These are phyloP conservation scores for Omphalotus guepiniiformis DNA, from an alignment of 768 basidiomycete genomes.

Conservation along the genomic window DNA sequence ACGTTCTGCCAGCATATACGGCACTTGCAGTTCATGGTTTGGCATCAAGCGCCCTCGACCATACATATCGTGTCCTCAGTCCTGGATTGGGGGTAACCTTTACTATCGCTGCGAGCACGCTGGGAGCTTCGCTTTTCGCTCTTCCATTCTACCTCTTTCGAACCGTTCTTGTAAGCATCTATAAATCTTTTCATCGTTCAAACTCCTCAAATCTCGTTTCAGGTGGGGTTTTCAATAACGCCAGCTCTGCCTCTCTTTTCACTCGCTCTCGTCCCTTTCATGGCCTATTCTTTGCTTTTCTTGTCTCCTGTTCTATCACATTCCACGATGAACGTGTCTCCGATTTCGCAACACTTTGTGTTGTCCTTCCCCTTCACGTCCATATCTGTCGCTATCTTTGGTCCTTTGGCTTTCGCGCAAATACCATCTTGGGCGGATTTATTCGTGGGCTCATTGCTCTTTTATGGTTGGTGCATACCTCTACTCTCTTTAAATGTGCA, in stretches of 20 bases:
- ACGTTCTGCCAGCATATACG: constrained; percentile 58
- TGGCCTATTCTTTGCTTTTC: constrained; percentile 62
- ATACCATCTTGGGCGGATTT: constrained; percentile 56
- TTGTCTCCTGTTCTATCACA: constrained; percentile 47
- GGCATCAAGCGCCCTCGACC: constrained; percentile 57
- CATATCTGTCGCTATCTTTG: constrained; percentile 47
- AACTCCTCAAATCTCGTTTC: constrained; percentile 12
- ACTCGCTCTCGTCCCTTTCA: constrained; percentile 54
- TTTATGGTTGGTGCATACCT: constrained; percentile 48
- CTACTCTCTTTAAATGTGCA: too few relatives aligned
- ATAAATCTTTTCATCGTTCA: background rate
- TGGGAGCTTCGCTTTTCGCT: constrained; percentile 61
- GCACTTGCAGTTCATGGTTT: constrained; percentile 59
- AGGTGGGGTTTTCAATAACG: constrained; percentile 49
- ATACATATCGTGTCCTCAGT: constrained; percentile 53
- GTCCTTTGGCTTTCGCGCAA: constrained; percentile 61
- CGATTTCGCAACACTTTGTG: constrained; percentile 52
- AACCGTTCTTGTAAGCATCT: constrained; percentile 46
- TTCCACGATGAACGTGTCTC: constrained; percentile 42
- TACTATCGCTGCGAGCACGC: constrained; percentile 48
- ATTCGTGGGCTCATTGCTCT: constrained; percentile 52
- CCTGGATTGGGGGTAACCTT: constrained; percentile 56
- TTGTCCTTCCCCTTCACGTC: constrained; percentile 55
- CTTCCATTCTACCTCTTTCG: constrained; percentile 63
- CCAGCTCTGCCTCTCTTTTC: constrained; percentile 54